These are phyloP conservation scores for Moesziomyces parantarcticus DNA, from an alignment of 1,284 basidiomycete genomes.

Conservation along the genomic window DNA sequence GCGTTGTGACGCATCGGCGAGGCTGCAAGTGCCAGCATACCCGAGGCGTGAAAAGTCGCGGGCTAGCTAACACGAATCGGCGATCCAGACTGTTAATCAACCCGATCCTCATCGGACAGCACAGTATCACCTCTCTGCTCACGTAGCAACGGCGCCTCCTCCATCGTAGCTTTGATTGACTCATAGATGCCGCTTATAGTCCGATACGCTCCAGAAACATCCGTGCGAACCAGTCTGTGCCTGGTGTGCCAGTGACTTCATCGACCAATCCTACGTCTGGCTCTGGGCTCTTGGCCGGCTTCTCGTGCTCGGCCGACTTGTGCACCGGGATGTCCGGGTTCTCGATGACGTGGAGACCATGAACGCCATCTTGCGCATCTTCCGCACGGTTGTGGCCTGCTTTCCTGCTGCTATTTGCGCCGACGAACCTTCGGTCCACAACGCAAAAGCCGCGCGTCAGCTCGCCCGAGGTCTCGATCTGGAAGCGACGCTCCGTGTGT, in stretches of 20 bases:
- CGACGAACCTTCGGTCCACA: constrained; percentile 50
- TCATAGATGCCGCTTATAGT: not conserved
- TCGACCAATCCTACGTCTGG: constrained; percentile 35
- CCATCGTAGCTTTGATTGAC: too few species aligned
- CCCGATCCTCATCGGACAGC: not conserved
- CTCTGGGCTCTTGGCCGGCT: constrained; percentile 5
- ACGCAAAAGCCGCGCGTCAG: constrained; percentile 62
- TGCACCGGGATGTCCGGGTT: constrained; percentile 25
- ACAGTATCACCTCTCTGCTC: not conserved
- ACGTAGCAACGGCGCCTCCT: not conserved
- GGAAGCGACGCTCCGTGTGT: constrained; percentile 39
- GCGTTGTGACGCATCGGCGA: constrained; percentile 18
- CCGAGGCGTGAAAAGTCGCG: constrained; percentile 4
- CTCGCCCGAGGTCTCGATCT: constrained; percentile 58
- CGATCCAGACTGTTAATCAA: not conserved
- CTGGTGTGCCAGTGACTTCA: constrained; percentile 55
- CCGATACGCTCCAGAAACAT: constrained; percentile 51
- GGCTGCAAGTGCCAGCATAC: not conserved
- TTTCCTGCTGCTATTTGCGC: constrained; percentile 41
- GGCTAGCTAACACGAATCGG: not conserved
- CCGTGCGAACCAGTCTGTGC: constrained; percentile 51
- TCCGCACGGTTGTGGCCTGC: constrained; percentile 39
- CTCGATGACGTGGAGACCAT: constrained; percentile 22
- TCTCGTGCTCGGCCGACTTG: not conserved
- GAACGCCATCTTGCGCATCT: constrained; percentile 19